These are phyloP conservation scores for Puccinellia tenuiflora DNA, from an alignment of 176 grass and related monocot genomes.

Conservation along the genomic window DNA sequence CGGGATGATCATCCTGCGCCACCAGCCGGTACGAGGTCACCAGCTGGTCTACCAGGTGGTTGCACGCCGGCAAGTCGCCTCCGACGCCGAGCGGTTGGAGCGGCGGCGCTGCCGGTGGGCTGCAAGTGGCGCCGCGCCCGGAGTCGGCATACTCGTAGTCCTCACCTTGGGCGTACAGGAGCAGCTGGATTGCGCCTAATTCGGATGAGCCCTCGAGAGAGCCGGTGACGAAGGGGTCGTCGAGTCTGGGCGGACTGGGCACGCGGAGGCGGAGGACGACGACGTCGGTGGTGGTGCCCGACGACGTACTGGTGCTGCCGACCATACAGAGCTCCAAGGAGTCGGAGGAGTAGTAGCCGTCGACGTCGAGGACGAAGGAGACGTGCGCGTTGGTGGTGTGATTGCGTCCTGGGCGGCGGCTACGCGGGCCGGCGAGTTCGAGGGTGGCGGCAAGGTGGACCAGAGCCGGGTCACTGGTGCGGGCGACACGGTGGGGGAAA, in stretches of 20 bases:
- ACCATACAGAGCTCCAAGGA: constrained; percentile 44
- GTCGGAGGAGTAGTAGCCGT: constrained; percentile 19
- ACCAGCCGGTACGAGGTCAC: constrained; percentile 3
- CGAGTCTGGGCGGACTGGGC: constrained; percentile 19
- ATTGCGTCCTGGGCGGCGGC: too few species aligned
- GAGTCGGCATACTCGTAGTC: constrained; percentile 29
- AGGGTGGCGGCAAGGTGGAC: constrained; percentile 28
- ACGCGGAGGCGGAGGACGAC: constrained; percentile 35
- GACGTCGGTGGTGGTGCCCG: background rate
- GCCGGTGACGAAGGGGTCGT: constrained; percentile 34
- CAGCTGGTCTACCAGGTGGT: background rate
- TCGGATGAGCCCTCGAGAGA: constrained; percentile 10
- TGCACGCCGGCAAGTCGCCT: too few species aligned
- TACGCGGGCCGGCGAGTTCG: constrained; percentile 6
- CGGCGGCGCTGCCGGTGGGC: background rate
- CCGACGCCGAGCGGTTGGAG: background rate
- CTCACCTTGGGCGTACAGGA: constrained; percentile 27
- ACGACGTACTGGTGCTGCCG: constrained; percentile 7
- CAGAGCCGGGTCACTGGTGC: background rate
- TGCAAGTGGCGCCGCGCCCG: background rate
- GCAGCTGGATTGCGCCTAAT: constrained; percentile 29
- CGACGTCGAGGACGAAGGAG: constrained; percentile 16
- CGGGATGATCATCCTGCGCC: background rate
- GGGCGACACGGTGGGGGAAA: background rate
- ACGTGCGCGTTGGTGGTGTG: background rate